Evolutionary conservation across 1,284 basidiomycete genomes (phyloP).

Genomic region (Leucoagaricus sp.): DNA sequence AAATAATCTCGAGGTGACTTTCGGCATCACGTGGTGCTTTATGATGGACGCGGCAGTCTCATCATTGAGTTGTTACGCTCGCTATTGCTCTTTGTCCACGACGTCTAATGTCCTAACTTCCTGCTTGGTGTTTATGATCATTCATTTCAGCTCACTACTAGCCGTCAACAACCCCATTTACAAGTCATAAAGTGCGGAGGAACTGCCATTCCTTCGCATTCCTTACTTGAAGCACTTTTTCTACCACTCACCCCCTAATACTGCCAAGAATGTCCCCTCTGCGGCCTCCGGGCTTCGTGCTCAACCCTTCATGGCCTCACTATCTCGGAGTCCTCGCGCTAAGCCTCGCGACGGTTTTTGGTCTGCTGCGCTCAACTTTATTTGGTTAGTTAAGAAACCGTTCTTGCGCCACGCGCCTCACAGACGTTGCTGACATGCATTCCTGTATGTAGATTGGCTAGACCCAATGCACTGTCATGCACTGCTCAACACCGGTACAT

Average conservation of each 20-base stretch:
- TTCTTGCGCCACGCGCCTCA: constrained; percentile 1
- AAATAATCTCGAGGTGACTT: not conserved
- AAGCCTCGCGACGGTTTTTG: constrained; percentile 43
- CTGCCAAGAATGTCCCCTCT: constrained; percentile 1
- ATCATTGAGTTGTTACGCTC: not conserved
- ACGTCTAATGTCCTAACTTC: constrained; percentile 1
- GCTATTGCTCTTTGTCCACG: not conserved
- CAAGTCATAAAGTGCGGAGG: too few relatives aligned
- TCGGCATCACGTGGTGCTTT: constrained; percentile 1
- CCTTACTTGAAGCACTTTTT: not conserved
- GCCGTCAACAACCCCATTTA: too few relatives aligned
- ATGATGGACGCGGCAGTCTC: not conserved
- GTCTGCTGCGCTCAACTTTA: constrained; percentile 41
- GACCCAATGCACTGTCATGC: constrained; percentile 77
- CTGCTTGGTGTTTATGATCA: not conserved
- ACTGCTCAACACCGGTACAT: constrained; percentile 72
- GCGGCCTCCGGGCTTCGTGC: constrained; percentile 19
- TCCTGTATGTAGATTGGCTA: constrained; percentile 52
- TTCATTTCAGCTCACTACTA: not conserved
- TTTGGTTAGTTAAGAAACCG: constrained; percentile 42
- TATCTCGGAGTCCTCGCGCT: constrained; percentile 46
- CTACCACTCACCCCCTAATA: not conserved
- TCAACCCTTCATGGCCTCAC: constrained; percentile 59
- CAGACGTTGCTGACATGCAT: constrained; percentile 6
- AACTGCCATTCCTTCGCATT: too few relatives aligned